Evolutionary conservation across 345 rosid genomes (phyloP).

Genomic region (Durio zibethinus): DNA sequence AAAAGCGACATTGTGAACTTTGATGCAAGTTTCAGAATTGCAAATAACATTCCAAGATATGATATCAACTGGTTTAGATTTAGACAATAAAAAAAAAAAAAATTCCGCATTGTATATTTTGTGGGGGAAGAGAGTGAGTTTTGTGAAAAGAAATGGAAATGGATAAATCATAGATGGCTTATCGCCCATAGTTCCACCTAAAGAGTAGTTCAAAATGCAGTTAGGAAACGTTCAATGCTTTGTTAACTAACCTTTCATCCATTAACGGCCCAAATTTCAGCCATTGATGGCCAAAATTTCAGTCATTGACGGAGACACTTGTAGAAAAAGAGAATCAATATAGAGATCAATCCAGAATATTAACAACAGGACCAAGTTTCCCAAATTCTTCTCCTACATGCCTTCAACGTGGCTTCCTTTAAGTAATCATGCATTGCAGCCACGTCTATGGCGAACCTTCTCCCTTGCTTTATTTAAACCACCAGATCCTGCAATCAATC

Average conservation of each 20-base stretch:
- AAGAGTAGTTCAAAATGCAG: neutral
- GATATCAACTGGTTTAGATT: neutral
- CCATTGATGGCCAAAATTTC: too few species aligned
- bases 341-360: neutral
- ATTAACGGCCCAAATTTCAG: too few species aligned
- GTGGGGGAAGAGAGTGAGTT: too few species aligned
- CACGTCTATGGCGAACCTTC: neutral
- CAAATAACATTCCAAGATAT: neutral
- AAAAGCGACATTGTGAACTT: too few species aligned
- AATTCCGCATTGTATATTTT: too few species aligned
- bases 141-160: too few species aligned
- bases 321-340: too few species aligned
- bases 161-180: neutral
- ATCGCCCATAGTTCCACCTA: neutral
- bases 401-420: slow-evolving; percentile 7
- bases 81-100: too few species aligned
- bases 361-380: neutral
- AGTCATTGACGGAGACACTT: neutral
- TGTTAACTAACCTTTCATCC: neutral
- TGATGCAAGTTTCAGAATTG: neutral
- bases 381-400: slow-evolving; percentile 17
- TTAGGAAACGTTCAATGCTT: slow-evolving; percentile 16
- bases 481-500: neutral
- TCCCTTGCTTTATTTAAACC: neutral
- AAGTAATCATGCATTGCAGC: neutral